Base-by-base conservation (phyloP, 2,329 filamentous ascomycete genomes). In the Fusarium aywerte region DNA sequence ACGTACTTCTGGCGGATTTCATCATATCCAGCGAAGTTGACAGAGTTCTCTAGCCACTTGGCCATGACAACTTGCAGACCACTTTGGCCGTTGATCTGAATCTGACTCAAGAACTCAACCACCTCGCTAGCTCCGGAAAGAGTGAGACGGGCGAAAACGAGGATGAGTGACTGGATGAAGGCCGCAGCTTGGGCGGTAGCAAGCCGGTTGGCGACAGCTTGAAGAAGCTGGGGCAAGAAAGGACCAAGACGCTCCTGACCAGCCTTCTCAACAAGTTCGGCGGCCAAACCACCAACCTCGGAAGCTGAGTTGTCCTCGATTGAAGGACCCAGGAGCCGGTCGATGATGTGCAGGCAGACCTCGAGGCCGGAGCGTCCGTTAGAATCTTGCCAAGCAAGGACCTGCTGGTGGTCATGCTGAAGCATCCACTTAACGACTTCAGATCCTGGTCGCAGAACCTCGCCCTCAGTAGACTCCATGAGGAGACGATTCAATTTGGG, bases 1-100 rank as follows among this genome's bases (percentile, higher is more conserved):
- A 82, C 89, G 78, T 82, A 94, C 92, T 98, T 99, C 78, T 97
- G 93, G 71, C 94, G 88, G 72, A 98, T 98, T 78, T 97, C 95
- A 73, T 98, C 94, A 73, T 97, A 99, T 13, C 96, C 96, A n/a
- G 93, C 93, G 80, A 99, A 99, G 78, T 91, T 97, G 78, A 97
- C 87, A 5, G 93, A 97, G 79, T 98, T 97, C 81, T 98, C 96
- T 1, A 99, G 84, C 96, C 96, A 99, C 80, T 98, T 97, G 79
- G 89, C 86, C 69, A 98, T 82, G 5, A 99, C 96, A 23, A 97
- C 89, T 67, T 94, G 88, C 9, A 99, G 82, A n/a, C 94, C 96
- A 73, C 86, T 96, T 75, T 91, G 85, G 18, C 89, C 90, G 45
- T 88, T 87, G 68, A 98, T 91, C 70, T 93, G 87, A 65, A 97